Conservation (phyloP, 2,329 filamentous ascomycete genomes). For the Juglanconis sp. region DNA sequence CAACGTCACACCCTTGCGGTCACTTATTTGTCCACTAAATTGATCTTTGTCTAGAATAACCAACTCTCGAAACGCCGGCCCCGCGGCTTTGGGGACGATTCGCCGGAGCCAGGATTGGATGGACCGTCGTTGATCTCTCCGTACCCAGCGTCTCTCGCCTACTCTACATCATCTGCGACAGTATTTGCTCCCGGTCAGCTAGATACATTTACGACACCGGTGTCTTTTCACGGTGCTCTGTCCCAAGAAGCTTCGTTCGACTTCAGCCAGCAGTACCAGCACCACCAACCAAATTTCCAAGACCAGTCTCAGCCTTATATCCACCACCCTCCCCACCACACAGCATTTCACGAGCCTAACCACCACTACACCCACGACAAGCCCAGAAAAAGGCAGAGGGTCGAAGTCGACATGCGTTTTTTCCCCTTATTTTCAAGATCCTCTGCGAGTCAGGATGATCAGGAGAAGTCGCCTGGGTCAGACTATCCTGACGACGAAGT, state of each 20-base stretch:
- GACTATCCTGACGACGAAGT: conserved; percentile 8
- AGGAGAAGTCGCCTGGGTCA: conserved; percentile 5
- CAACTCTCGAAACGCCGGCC: conserved; percentile 44
- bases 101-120: conserved; percentile 34
- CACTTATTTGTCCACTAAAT: conserved; percentile 26
- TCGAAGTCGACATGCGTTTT: conserved; percentile 21
- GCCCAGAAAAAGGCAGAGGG: conserved; percentile 29
- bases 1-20: not conserved
- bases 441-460: not conserved
- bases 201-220: conserved; percentile 21
- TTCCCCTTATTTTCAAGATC: not conserved
- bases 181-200: conserved; percentile 24
- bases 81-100: conserved; percentile 36
- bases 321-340: not conserved
- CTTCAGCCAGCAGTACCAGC: conserved; percentile 29
- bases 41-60: conserved; percentile 32
- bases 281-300: conserved; percentile 24
- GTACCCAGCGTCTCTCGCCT: conserved; percentile 16
- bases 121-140: conserved; percentile 22
- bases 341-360: conserved; percentile 10
- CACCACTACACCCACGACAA: not conserved
- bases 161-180: conserved; percentile 24
- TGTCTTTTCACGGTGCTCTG: not conserved
- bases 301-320: conserved; percentile 3
- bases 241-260: conserved; percentile 2